phyloP scores from a whole-genome alignment of 768 basidiomycete genomes.

The Tremella yokohamensis region DNA sequence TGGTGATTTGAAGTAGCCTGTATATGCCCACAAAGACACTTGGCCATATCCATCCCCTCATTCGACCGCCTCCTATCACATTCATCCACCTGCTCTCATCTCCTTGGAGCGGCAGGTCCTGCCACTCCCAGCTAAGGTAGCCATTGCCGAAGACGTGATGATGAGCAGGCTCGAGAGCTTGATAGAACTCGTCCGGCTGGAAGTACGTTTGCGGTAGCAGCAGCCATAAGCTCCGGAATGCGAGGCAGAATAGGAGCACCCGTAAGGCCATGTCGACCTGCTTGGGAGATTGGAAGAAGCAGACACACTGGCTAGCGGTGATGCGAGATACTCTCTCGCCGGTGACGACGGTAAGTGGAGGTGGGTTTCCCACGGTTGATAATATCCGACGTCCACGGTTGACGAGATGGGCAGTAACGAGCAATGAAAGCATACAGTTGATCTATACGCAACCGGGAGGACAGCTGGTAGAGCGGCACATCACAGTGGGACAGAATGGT shows the following conservation, averaged over 20 bases:
- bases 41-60: conserved; percentile 61
- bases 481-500: no score
- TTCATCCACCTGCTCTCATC: conserved; percentile 32
- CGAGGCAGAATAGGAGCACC: conserved; percentile 34
- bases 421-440: no score
- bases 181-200: conserved; percentile 96
- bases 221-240: conserved; percentile 53
- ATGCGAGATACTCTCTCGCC: neutral
- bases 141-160: conserved; percentile 85
- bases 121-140: conserved; percentile 95
- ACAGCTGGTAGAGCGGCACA: no score
- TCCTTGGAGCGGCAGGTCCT: conserved; percentile 20
- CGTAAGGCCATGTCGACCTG: conserved; percentile 12
- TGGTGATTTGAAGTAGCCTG: conserved; percentile 61
- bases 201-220: conserved; percentile 78
- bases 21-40: conserved; percentile 75
- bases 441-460: no score
- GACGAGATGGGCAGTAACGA: no score
- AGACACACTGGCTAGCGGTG: neutral
- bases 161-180: conserved; percentile 89
- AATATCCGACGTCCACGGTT: neutral
- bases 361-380: conserved; percentile 1
- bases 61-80: conserved; percentile 44
- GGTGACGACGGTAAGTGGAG: neutral
- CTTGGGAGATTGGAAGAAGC: neutral